phyloP scores from a whole-genome alignment of 129 eudicot genomes.

The Scalesia atractyloides region DNA sequence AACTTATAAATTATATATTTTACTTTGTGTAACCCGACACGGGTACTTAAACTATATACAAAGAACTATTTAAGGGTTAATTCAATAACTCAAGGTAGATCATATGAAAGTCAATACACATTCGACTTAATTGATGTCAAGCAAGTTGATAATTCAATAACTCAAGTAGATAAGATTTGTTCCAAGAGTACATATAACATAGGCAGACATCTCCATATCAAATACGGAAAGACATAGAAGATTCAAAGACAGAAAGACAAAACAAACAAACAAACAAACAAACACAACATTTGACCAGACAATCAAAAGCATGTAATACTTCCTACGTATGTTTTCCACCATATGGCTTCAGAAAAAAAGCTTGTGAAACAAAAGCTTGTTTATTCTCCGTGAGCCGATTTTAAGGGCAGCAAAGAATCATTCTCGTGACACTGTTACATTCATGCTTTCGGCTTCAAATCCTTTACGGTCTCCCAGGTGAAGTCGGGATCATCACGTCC shows the following conservation, averaged over 20 bases:
- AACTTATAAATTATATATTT: too few relatives aligned
- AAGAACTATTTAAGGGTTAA: too few relatives aligned
- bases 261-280: conserved; percentile 3
- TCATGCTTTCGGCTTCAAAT: conserved; percentile 49
- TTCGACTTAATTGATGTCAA: neutral
- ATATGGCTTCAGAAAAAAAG: conserved; percentile 1
- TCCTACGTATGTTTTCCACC: conserved; percentile 13
- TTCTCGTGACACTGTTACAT: neutral
- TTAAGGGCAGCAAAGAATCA: conserved; percentile 1
- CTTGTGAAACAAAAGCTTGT: conserved; percentile 11
- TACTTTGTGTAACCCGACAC: too few relatives aligned
- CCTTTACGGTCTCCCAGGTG: conserved; percentile 66
- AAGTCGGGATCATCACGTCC: conserved; percentile 60
- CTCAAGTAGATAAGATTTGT: conserved; percentile 5
- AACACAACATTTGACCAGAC: conserved; percentile 23
- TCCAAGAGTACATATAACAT: conserved; percentile 17
- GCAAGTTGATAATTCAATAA: neutral
- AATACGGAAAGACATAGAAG: neutral
- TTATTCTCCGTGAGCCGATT: conserved; percentile 12
- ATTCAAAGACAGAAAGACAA: neutral
- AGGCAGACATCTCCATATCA: conserved; percentile 15
- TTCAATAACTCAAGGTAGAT: too few relatives aligned
- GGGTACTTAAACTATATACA: too few relatives aligned
- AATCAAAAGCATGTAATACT: conserved; percentile 10
- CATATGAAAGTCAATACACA: neutral